Conservation (phyloP, 345 rosid species). For the Eucalyptus curtisii region DNA sequence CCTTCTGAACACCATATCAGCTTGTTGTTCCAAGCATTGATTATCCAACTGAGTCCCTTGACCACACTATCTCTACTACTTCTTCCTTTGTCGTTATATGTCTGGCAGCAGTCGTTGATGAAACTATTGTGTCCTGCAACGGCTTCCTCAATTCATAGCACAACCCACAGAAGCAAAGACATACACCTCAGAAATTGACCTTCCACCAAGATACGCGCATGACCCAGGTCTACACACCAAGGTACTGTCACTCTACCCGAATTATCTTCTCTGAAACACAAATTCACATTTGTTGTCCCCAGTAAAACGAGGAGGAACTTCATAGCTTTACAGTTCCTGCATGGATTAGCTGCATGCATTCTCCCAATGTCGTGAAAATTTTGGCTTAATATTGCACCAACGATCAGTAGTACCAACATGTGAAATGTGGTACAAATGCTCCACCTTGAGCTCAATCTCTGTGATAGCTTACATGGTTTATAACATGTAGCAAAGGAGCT, state of each 20-base stretch:
- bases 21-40: background rate
- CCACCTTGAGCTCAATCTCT: background rate
- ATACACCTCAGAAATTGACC: background rate
- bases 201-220: background rate
- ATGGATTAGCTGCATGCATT: background rate
- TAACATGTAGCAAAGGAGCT: background rate
- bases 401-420: background rate
- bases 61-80: background rate
- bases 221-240: background rate
- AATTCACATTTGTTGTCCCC: background rate
- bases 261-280: background rate
- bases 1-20: background rate
- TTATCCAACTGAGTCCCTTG: background rate
- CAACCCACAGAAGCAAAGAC: background rate
- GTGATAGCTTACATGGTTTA: background rate
- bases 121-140: background rate
- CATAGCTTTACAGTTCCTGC: background rate
- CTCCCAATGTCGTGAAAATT: background rate
- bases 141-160: background rate
- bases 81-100: background rate
- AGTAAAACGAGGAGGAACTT: background rate
- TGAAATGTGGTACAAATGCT: background rate
- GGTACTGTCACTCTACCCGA: background rate
- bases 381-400: background rate
- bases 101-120: background rate